These are phyloP conservation scores for Trametes sp. DNA, from an alignment of 1,284 basidiomycete genomes.

Conservation along the genomic window DNA sequence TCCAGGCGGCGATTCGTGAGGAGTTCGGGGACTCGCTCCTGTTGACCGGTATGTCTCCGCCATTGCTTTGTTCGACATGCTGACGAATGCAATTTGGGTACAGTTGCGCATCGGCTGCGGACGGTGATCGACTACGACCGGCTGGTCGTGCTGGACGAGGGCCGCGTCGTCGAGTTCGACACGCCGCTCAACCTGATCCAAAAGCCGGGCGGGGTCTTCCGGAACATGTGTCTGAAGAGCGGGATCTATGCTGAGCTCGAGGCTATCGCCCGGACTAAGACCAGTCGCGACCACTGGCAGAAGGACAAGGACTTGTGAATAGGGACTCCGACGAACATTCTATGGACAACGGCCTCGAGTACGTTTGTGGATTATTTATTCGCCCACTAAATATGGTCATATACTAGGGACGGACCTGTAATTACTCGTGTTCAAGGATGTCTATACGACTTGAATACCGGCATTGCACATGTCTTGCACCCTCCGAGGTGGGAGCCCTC, in stretches of 20 bases:
- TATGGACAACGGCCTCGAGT: too few relatives aligned
- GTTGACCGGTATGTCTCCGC: constrained; percentile 41
- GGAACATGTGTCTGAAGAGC: constrained; percentile 84
- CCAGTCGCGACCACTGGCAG: constrained; percentile 31
- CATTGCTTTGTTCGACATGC: too few relatives aligned
- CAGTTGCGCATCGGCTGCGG: constrained; percentile 74
- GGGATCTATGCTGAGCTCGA: constrained; percentile 79
- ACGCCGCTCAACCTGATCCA: constrained; percentile 83
- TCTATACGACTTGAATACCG: too few relatives aligned
- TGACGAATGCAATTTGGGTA: neutral
- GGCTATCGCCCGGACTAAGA: constrained; percentile 58
- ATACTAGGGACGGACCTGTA: too few relatives aligned
- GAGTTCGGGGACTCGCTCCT: constrained; percentile 74
- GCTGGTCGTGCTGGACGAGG: constrained; percentile 83
- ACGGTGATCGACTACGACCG: constrained; percentile 84
- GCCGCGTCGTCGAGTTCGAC: constrained; percentile 83
- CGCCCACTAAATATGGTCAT: too few relatives aligned
- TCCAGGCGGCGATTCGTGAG: constrained; percentile 82
- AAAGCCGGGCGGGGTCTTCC: constrained; percentile 78
- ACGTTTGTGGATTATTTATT: too few relatives aligned
- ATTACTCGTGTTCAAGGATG: too few relatives aligned
- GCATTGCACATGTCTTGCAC: too few relatives aligned
- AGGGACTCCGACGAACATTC: too few relatives aligned
- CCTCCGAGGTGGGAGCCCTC: too few relatives aligned
- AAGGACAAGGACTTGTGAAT: neutral